A percentile compares a stretch with the other conserved stretches of the same genome.
phyloP scores from a whole-genome alignment of 2,329 filamentous ascomycete species.

The Ophiostoma quercus region DNA sequence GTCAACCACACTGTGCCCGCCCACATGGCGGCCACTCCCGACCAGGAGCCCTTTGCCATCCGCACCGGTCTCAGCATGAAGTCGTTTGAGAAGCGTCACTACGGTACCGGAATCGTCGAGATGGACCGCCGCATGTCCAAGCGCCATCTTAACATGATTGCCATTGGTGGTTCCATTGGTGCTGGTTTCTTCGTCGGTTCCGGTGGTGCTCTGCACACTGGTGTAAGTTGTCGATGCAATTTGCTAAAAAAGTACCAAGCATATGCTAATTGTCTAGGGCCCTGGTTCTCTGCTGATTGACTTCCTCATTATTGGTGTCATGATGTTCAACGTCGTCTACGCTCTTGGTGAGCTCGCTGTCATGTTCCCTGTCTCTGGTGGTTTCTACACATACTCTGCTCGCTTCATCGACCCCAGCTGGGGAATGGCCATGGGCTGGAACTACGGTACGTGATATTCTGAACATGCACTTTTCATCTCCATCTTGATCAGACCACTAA shows the following conservation, averaged over 20 bases:
- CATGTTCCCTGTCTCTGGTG: constrained; percentile 52
- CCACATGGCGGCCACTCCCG: constrained; percentile 18
- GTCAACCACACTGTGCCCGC: not conserved
- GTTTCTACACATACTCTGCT: constrained; percentile 53
- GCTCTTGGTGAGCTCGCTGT: constrained; percentile 55
- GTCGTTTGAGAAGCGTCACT: constrained; percentile 41
- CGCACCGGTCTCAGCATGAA: constrained; percentile 40
- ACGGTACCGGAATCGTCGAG: constrained; percentile 35
- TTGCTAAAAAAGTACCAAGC: not conserved
- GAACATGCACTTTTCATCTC: too few species aligned
- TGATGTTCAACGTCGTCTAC: constrained; percentile 59
- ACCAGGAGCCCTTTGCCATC: constrained; percentile 34
- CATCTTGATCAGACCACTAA: not conserved
- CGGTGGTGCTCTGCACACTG: constrained; percentile 45
- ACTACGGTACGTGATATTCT: not conserved
- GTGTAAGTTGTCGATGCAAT: constrained; percentile 34
- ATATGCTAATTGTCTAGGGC: constrained; percentile 31
- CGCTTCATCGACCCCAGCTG: constrained; percentile 51
- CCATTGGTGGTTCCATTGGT: constrained; percentile 48
- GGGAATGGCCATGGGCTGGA: constrained; percentile 7
- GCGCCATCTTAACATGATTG: constrained; percentile 30
- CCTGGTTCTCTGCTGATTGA: constrained; percentile 43
- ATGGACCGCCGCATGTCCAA: constrained; percentile 35
- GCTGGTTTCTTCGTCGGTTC: constrained; percentile 60
- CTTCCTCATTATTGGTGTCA: constrained; percentile 53